Evolutionary conservation across 2,329 filamentous ascomycete species (phyloP), one percentile per base, ranked within the genome.

Genomic region (Pseudocercospora musae): DNA sequence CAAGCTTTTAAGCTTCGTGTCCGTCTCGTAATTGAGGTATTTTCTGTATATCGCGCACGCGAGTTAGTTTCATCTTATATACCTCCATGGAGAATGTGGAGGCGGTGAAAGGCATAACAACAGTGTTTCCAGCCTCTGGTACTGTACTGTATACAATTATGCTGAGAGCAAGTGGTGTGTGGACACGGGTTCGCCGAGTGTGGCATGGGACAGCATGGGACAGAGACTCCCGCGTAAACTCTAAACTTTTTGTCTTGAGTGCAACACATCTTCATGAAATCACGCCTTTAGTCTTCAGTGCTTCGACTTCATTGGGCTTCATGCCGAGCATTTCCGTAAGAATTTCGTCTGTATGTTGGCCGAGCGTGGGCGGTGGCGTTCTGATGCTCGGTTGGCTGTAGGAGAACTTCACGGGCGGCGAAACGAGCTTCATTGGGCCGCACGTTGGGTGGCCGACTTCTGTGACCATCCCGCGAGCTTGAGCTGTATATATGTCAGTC

Each of bases 351-450:
- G 92, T 96, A 76, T 96, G 92, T 77, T 96, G 87, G 0, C 93
- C 95, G 33, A 99, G 78, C 7, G 89, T 90, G 0, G 95, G 95
- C 18, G 95, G 95, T 25, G 90, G 85, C 3, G 82, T 89, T 33
- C 94, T 83, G 42, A 96, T 87, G 3, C 86, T 85, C 0, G 93
- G 92, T 68, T 84, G 87, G 25, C 89, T 90, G 68, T 93, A 87
- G 4, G 92, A 96, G 76, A 92, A 96, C 76, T 99, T 99, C 62
- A 99, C 88, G 0, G 95, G 95, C 0, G 92, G 96, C 72, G 96
- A 97, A 58, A 99, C 89, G 73, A 99, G 80, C 77, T 92, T 93
- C 66, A 99, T 89, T 0, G 88, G 85, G 0, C 95, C 95, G 75
- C 94, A 98, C 7, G 83, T 81, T 4, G 85, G 85, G 73, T 99